phyloP scores from a whole-genome alignment of 2,329 filamentous ascomycete species.

The Fusarium brevicatenulatum region DNA sequence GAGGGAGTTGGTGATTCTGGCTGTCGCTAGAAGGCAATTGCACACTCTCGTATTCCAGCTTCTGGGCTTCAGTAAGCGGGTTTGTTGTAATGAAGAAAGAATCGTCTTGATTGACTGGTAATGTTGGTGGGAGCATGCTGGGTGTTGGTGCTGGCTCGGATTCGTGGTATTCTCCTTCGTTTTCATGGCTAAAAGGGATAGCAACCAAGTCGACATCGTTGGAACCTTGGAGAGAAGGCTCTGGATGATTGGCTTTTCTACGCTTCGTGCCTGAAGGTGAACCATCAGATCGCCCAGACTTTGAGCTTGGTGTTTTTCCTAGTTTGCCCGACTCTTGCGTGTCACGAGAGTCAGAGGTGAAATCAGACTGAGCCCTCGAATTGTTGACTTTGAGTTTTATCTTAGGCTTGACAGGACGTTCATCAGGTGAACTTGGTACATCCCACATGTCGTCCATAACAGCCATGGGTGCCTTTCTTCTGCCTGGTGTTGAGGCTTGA shows the following conservation, averaged over 20 bases:
- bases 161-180: conserved; percentile 12
- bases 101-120: conserved; percentile 42
- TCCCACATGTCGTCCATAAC: conserved; percentile 54
- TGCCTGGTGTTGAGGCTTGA: conserved; percentile 49
- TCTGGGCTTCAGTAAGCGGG: conserved; percentile 51
- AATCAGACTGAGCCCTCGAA: conserved; percentile 2
- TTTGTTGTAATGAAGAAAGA: conserved; percentile 50
- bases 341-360: not conserved
- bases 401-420: conserved; percentile 7
- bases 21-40: conserved; percentile 30
- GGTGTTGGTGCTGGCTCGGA: conserved; percentile 24
- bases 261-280: conserved; percentile 35
- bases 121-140: conserved; percentile 44
- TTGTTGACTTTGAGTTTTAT: conserved; percentile 33
- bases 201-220: conserved; percentile 44
- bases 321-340: not conserved
- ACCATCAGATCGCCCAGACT: not conserved
- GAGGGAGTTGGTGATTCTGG: conserved; percentile 28
- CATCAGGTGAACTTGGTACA: conserved; percentile 56
- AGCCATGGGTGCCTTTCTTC: conserved; percentile 36
- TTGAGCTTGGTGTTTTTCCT: not conserved
- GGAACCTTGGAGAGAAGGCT: conserved; percentile 20
- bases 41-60: conserved; percentile 49
- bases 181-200: conserved; percentile 38
- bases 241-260: conserved; percentile 33